Percentiles rank a stretch among this genome's conserved stretches.
Evolutionary conservation across 139 green algal genomes (phyloP).

Genomic region (Dunaliella sp.): DNA sequence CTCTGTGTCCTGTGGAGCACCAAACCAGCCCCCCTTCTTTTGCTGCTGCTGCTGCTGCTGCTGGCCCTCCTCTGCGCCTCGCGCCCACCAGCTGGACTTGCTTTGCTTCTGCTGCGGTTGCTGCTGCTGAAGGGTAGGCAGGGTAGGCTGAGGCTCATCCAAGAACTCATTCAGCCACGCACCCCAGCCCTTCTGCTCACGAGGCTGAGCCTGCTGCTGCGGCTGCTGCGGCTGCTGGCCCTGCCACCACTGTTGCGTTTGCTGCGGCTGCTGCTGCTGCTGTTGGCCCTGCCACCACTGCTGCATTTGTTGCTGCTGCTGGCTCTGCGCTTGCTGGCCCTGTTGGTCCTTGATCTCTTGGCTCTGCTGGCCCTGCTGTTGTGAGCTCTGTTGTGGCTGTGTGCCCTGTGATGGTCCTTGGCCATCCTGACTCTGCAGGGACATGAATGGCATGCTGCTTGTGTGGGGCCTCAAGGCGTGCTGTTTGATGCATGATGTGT

Average conservation of each 20-base stretch:
- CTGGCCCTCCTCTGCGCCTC: no score
- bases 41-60: not conserved
- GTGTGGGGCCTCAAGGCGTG: no score
- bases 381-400: no score
- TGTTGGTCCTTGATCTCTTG: not conserved
- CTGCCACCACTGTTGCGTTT: not conserved
- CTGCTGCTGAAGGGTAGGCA: not conserved
- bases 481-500: no score
- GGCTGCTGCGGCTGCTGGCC: not conserved
- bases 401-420: no score
- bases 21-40: not conserved
- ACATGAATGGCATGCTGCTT: no score
- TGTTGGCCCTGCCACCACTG: not conserved
- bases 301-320: not conserved
- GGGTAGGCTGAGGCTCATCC: not conserved
- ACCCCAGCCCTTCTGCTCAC: not conserved
- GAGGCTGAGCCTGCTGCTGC: not conserved
- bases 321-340: not conserved
- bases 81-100: no score
- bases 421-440: no score
- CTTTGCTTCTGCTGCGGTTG: not conserved
- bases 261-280: not conserved
- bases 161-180: not conserved
- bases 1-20: not conserved
- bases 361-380: no score